phyloP scores from a whole-genome alignment of 306 rosid species.

The Phaseolus lunatus region DNA sequence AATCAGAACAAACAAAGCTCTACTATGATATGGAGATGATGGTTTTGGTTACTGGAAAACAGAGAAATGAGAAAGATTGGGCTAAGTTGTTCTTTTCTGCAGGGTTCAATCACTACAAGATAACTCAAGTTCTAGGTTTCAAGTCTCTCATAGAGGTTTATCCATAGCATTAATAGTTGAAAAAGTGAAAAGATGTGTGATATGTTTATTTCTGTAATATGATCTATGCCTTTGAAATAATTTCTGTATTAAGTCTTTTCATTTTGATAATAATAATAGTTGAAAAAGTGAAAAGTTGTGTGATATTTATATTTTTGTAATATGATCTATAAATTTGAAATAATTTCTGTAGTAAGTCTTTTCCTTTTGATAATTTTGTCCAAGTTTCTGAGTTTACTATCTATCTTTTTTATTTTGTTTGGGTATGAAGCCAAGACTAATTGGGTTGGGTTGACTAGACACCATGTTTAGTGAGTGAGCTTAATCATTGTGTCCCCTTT shows the following conservation, averaged over 20 bases:
- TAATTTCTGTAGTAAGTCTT: too few relatives aligned
- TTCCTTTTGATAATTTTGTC: too few relatives aligned
- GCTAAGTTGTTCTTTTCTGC: constrained; percentile 35
- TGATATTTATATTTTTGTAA: too few relatives aligned
- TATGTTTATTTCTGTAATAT: not conserved
- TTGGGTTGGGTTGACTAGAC: too few relatives aligned
- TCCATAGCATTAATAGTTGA: not conserved
- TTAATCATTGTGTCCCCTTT: too few relatives aligned
- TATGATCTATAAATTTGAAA: too few relatives aligned
- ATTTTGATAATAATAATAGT: not conserved
- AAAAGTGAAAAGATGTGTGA: not conserved
- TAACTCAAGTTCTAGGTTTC: constrained; percentile 26
- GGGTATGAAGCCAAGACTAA: too few relatives aligned
- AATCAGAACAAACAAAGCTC: constrained; percentile 40
- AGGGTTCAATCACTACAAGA: constrained; percentile 40
- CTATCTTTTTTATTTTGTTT: too few relatives aligned
- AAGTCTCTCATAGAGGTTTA: constrained; percentile 45
- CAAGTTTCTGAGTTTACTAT: too few relatives aligned
- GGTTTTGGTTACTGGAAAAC: constrained; percentile 33
- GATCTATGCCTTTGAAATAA: not conserved
- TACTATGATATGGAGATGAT: constrained; percentile 47
- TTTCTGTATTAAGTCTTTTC: not conserved
- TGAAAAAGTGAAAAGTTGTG: too few relatives aligned
- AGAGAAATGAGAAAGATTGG: constrained; percentile 47
- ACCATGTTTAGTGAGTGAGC: too few relatives aligned